Evolutionary conservation across 768 basidiomycete species (phyloP).

Genomic region (Russula vinacea): DNA sequence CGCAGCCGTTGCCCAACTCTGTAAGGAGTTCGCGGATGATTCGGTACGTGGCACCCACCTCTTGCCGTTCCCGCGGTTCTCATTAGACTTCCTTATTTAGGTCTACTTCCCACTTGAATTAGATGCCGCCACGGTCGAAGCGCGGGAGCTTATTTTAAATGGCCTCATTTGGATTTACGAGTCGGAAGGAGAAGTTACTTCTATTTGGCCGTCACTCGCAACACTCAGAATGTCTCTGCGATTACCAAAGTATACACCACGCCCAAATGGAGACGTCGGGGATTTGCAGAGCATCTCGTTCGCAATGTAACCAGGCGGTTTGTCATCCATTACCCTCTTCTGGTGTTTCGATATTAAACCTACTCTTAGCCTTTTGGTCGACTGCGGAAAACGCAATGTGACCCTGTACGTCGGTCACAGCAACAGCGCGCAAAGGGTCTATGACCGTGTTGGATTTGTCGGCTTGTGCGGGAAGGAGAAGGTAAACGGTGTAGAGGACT

Average conservation of each 20-base stretch:
- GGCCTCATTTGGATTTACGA: constrained; percentile 55
- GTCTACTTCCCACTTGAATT: constrained; percentile 45
- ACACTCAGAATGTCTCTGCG: constrained; percentile 47
- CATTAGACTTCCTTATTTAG: constrained; percentile 34
- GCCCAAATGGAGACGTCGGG: constrained; percentile 43
- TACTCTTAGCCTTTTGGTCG: constrained; percentile 42
- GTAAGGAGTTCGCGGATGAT: constrained; percentile 51
- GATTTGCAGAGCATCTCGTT: constrained; percentile 54
- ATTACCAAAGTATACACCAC: constrained; percentile 60
- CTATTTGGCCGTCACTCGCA: constrained; percentile 59
- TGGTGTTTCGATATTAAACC: constrained; percentile 24
- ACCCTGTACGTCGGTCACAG: constrained; percentile 54
- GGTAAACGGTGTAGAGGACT: constrained; percentile 45
- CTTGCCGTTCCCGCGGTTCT: neutral
- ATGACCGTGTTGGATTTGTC: constrained; percentile 52
- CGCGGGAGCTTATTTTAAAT: constrained; percentile 46
- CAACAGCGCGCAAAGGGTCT: constrained; percentile 51
- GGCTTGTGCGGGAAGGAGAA: constrained; percentile 44
- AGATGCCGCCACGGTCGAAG: constrained; percentile 44
- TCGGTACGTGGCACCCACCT: constrained; percentile 42
- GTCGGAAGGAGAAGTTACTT: constrained; percentile 41
- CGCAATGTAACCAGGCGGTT: constrained; percentile 45
- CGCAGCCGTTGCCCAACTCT: constrained; percentile 43
- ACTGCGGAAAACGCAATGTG: constrained; percentile 46
- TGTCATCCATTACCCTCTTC: constrained; percentile 29